These are phyloP conservation scores for Paracoccidioides brasiliensis DNA, from an alignment of 2,329 filamentous ascomycete species.

Conservation along the genomic window DNA sequence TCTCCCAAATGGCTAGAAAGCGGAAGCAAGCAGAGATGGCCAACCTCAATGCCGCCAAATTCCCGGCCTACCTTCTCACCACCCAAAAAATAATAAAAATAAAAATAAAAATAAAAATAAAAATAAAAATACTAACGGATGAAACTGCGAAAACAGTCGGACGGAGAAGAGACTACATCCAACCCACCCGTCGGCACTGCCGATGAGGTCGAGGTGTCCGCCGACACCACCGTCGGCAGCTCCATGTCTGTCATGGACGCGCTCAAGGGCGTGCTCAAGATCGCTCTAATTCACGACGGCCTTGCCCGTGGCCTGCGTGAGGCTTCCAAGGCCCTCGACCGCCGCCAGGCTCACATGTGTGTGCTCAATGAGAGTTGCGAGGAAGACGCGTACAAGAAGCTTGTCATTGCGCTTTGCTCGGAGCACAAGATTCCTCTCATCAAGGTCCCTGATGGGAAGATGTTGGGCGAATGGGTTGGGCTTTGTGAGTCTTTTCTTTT, in stretches of 20 bases:
- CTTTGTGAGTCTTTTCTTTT: constrained; percentile 63
- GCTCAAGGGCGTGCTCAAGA: constrained; percentile 97
- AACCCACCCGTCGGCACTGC: constrained; percentile 52
- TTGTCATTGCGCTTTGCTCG: constrained; percentile 93
- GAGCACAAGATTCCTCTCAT: constrained; percentile 99
- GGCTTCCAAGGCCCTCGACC: constrained; percentile 96
- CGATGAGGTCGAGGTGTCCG: constrained; percentile 89
- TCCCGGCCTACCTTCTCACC: background rate
- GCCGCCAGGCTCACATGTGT: constrained; percentile 98
- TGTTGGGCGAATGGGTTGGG: constrained; percentile 99
- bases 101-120: background rate
- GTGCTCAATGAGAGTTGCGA: constrained; percentile 99
- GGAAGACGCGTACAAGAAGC: constrained; percentile 99
- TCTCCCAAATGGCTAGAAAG: background rate
- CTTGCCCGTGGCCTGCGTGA: constrained; percentile 97
- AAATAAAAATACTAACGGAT: background rate
- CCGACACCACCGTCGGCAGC: constrained; percentile 63
- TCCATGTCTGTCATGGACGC: constrained; percentile 96
- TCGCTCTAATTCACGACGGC: constrained; percentile 98
- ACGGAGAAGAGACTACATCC: constrained; percentile 98
- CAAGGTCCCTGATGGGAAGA: constrained; percentile 99
- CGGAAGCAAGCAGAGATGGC: background rate
- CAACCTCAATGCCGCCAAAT: background rate
- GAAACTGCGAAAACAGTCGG: constrained; percentile 49
- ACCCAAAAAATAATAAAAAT: constrained; percentile 1